Evolutionary conservation across 2,329 filamentous ascomycete species (phyloP), one percentile per base, ranked within the genome.

Genomic region (Gliomastix tumulicola): DNA sequence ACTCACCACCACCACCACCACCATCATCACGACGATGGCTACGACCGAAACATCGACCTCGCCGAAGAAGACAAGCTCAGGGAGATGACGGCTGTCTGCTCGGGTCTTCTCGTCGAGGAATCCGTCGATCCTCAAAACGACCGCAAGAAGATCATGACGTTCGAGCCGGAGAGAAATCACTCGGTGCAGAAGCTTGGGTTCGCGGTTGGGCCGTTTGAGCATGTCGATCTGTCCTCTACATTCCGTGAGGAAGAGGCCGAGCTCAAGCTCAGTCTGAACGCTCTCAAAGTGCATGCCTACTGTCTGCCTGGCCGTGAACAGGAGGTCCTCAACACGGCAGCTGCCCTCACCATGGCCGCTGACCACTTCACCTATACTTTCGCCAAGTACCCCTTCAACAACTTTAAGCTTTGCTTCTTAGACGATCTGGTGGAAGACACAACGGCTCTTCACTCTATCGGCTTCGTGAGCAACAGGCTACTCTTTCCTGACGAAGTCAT

Each of bases 341-440:
- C 84, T 48, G 84, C 90, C 10, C 74, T 96, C 47, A 84, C 89
- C 16, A 79, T 77, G 54, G 88, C 88, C 2, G 81, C 95, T n/a
- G 92, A 98, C 56, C 86, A 84, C 56, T 88, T 97, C 53, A 87
- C 86, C 5, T 77, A 90, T 44, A 85, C 81, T 5, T 97, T 90
- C 55, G 88, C 88, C 19, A 82, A 84, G 17, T 98, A 94, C 55
- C 89, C 92, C 0, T 97, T 92, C 55, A 77, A 85, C 20, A 88
- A 84, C 52, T 97, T 94, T 68, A 94, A 94, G 52, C 65, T 97
- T 37, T 89, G 87, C 47, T 98, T 98, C 49, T 81, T 98, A 15
- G 92, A 98, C 49, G 92, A 98, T 56, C 74, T 92, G 55, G 65
- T 82, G 2, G 69, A 76, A 21, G 84, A 95, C 40, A 83, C 84